These are phyloP conservation scores for Plenodomus lindquistii DNA, from an alignment of 2,329 filamentous ascomycete genomes.

Conservation along the genomic window DNA sequence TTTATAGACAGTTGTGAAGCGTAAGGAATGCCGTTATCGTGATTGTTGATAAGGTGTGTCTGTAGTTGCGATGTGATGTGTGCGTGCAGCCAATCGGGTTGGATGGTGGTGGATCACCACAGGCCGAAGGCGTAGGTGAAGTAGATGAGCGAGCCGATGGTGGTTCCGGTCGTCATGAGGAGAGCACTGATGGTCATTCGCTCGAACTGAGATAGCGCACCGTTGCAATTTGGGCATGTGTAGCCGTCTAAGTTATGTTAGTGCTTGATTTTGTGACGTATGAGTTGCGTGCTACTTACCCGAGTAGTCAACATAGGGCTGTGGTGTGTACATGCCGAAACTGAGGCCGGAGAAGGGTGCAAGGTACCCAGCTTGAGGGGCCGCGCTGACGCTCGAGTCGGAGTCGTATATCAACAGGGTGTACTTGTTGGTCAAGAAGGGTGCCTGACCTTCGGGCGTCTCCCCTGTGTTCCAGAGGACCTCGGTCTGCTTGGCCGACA, in stretches of 20 bases:
- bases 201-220: slow-evolving; percentile 57
- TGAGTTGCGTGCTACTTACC: slow-evolving; percentile 45
- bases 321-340: slow-evolving; percentile 67
- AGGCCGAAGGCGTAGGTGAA: slow-evolving; percentile 52
- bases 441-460: slow-evolving; percentile 35
- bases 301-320: slow-evolving; percentile 48
- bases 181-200: slow-evolving; percentile 60
- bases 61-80: slow-evolving; percentile 4
- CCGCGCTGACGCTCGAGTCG: slow-evolving; percentile 55
- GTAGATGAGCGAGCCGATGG: slow-evolving; percentile 61
- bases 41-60: slow-evolving; percentile 7
- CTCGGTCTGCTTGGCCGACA: slow-evolving; percentile 56
- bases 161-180: slow-evolving; percentile 59
- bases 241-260: slow-evolving; percentile 47
- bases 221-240: slow-evolving; percentile 60
- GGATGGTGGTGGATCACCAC: slow-evolving; percentile 26
- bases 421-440: slow-evolving; percentile 63
- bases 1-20: slow-evolving; percentile 27
- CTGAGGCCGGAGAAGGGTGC: slow-evolving; percentile 54
- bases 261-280: background rate
- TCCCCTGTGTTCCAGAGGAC: slow-evolving; percentile 64
- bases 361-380: slow-evolving; percentile 60
- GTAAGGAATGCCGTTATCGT: slow-evolving; percentile 28
- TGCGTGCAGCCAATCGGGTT: background rate
- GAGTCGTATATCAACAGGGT: slow-evolving; percentile 67